Evolutionary conservation across 2,329 filamentous ascomycete species (phyloP).

Genomic region (Calonectria ilicicola): DNA sequence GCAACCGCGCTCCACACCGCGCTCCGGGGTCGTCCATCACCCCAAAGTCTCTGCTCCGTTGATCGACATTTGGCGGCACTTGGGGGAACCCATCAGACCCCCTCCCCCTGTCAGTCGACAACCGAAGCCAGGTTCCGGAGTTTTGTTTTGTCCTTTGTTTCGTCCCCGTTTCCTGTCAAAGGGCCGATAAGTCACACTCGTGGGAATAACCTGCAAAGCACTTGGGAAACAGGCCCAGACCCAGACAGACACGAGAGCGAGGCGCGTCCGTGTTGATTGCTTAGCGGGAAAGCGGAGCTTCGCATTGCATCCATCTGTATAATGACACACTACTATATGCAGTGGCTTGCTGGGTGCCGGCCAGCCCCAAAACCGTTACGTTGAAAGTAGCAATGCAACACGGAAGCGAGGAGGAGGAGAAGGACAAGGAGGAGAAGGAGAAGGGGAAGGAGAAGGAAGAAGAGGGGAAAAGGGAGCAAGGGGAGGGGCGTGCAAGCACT

Average conservation of each 20-base stretch:
- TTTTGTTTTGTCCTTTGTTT: background rate
- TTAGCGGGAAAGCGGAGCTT: background rate
- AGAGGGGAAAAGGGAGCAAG: background rate
- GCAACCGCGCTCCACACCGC: constrained; percentile 14
- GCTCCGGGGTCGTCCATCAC: constrained; percentile 1
- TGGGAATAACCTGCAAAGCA: background rate
- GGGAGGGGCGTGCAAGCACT: background rate
- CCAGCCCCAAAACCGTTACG: background rate
- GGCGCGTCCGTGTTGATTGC: background rate
- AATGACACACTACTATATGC: constrained; percentile 1
- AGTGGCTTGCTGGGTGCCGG: background rate
- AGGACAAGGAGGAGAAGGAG: background rate
- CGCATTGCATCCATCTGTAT: background rate
- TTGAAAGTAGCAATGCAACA: background rate
- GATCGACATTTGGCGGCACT: constrained; percentile 18
- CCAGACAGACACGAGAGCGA: too few species aligned
- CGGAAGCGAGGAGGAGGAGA: background rate
- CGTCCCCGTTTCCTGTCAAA: constrained; percentile 14
- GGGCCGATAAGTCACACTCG: constrained; percentile 6
- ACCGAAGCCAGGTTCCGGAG: background rate
- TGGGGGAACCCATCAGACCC: background rate
- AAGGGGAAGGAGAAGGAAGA: too few species aligned
- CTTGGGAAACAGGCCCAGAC: background rate
- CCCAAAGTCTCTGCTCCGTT: constrained; percentile 7
- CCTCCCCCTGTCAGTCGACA: background rate